Base-by-base conservation (phyloP, 202 grass and related monocot species). In the Alloteropsis angusta region DNA sequence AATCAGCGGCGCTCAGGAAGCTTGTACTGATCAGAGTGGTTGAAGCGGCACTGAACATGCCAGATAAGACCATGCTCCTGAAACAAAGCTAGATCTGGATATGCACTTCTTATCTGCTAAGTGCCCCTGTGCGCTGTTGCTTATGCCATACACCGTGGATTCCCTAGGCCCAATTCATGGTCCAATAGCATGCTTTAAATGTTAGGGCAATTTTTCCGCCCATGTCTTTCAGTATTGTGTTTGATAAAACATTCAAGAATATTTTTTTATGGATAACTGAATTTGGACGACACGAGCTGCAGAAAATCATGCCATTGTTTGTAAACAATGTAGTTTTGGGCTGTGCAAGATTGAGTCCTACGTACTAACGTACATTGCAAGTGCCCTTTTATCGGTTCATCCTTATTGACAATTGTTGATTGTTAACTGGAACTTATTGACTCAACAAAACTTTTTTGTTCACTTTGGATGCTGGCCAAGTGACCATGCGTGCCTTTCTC, bases 1-100 rank as follows among this genome's bases (percentile, higher is more conserved):
- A 86, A 56, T 38, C 42, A 23, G 5, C 39, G 34, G 49, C 85
- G 36, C 70, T 81, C 80, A 60, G 76, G 74, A 68, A 82, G 79
- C 71, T 47, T 81, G 62, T 78, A 57, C 78, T 81, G 83, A 87
- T 76, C 1, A 0, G 72, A 74, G 65, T 26, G 7, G 13, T 47
- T 73, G 47, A 60, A 79, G 67, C 4, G 0, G 14, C 42, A 34
- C 21, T 17, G 11, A 70, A 55, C 57, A 69, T 65, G 56, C 30
- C 32, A 12, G 57, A 82, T 70, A 30, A 73, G 84, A 76, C 14
- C 9, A 46, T 56, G 55, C 18, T 53, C 50, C 22, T 61, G 42
- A 74, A 49, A 49, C 50, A 53, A 59, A 75, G 63, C 50, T 26
- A 60, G 14, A 81, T 72, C 22, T 73, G 57, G 45, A 34, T 43